Base-by-base conservation (phyloP, 306 rosid genomes). In the Argentina anserina region DNA sequence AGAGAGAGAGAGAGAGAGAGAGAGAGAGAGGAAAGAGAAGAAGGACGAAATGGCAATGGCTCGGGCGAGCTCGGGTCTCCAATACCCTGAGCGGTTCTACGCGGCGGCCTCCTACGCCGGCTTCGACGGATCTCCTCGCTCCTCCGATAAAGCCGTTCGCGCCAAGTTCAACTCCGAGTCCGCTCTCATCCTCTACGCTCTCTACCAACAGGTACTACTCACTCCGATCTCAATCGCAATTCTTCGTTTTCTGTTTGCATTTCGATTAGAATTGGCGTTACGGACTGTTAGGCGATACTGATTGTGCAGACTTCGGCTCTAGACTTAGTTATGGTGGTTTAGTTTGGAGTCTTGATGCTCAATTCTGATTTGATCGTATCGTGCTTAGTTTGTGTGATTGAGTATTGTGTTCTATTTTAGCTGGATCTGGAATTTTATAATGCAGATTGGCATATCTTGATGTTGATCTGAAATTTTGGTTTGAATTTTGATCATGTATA, bases 81-180 rank as follows among this genome's bases (percentile, higher is more conserved):
- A 93, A 70, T 93, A 93, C 81, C 98, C 98, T 41, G 96, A 93
- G 69, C 87, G 97, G 52, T 93, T 93, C 86, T 87, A 83, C 89
- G 93, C 96, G 42, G 98, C 97, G 64, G 91, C 97, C 34, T 81
- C 97, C 5, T 93, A 86, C 73, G 98, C 84, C 5, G 98, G 97
- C 3, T 90, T 93, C 40, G 97, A 93, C 70, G 95, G 93, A 84
- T 84, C 87, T 65, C 84, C 98, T 37, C 86, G 76, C 60, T 90
- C 98, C 62, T 85, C 97, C 25, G 88, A 93, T 59, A 87, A 90
- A 84, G 82, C 93, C 59, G 80, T 93, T 65, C 87, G 96, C 79
- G 82, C 97, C 61, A 90, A 82, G 79, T 93, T 93, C 92, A 81
- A 89, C 20, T 80, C 90, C 13, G 96, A 91, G 52, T 78, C 93